Conservation (phyloP, 176 grass and related monocot genomes). For the Cymbopogon citratus region DNA sequence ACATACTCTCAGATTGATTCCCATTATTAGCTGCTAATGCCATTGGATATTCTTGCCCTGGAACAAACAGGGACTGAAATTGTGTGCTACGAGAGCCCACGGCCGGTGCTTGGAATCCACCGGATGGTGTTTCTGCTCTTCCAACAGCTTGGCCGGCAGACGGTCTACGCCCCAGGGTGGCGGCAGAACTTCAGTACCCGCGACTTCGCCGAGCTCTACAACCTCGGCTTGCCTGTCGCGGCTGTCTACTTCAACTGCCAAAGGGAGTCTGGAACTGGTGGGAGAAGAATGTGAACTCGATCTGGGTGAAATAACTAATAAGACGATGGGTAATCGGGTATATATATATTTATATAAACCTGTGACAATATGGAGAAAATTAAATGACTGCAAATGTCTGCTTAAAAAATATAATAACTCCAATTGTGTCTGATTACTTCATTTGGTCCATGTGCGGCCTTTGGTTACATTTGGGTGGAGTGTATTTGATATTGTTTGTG, state of each 20-base stretch:
- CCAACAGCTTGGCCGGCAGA: conserved; percentile 63
- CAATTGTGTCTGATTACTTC: not conserved
- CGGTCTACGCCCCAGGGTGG: conserved; percentile 66
- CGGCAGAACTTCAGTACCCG: conserved; percentile 73
- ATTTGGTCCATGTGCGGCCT: not conserved
- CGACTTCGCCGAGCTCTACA: conserved; percentile 91
- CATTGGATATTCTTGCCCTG: not conserved
- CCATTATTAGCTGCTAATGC: not conserved
- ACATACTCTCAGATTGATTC: not conserved
- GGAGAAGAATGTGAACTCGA: conserved; percentile 56
- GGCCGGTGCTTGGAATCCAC: conserved; percentile 81
- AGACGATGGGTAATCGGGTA: not conserved
- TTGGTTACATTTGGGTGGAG: not conserved
- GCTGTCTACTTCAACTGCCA: conserved; percentile 93
- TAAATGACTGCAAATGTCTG: not conserved
- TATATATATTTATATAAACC: not conserved
- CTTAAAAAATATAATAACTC: not conserved
- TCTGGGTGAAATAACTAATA: not conserved
- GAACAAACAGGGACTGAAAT: conserved; percentile 48
- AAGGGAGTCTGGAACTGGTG: conserved; percentile 69
- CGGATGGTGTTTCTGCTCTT: conserved; percentile 80
- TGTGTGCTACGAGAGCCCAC: conserved; percentile 60
- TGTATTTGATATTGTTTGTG: not conserved
- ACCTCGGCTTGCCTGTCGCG: conserved; percentile 68
- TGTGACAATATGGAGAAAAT: not conserved